A percentile compares a stretch with the other conserved stretches of the same genome.
These are phyloP conservation scores for Myriosclerotinia duriaeana DNA, from an alignment of 2,329 filamentous ascomycete species.

Conservation along the genomic window DNA sequence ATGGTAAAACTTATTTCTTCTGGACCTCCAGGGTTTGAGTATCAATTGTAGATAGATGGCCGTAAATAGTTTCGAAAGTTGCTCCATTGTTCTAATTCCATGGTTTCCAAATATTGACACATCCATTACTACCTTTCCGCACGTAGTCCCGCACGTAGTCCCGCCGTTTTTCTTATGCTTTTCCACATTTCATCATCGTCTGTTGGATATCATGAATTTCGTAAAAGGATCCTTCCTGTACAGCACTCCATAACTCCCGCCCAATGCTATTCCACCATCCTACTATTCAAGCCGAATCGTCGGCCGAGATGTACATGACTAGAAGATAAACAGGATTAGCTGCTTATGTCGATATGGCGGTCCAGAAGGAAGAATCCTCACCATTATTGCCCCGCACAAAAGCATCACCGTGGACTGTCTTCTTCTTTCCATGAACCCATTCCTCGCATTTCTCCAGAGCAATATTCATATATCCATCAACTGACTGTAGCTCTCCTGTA, in stretches of 20 bases:
- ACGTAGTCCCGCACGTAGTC: not conserved
- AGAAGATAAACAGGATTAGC: conserved; percentile 22
- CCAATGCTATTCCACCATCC: conserved; percentile 20
- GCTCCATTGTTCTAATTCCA: conserved; percentile 9
- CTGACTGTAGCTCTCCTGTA: conserved; percentile 87
- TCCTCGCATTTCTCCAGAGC: conserved; percentile 94
- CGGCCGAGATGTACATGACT: conserved; percentile 42
- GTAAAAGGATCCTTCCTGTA: conserved; percentile 22
- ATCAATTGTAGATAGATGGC: conserved; percentile 6
- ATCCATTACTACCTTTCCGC: not conserved
- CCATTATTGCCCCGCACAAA: conserved; percentile 97
- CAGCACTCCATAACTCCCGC: conserved; percentile 25
- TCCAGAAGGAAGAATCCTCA: conserved; percentile 43
- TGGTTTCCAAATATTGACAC: conserved; percentile 43
- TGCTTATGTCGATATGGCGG: not conserved
- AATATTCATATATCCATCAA: conserved; percentile 99
- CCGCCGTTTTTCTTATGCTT: conserved; percentile 2
- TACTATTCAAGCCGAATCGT: conserved; percentile 29
- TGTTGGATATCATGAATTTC: conserved; percentile 30
- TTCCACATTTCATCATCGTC: not conserved
- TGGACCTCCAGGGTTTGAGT: conserved; percentile 56
- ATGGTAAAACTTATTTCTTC: conserved; percentile 61
- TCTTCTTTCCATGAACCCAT: conserved; percentile 79
- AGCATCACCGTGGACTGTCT: conserved; percentile 85
- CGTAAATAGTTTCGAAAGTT: conserved; percentile 6